These are phyloP conservation scores for Fusarium dimerum DNA, from an alignment of 2,329 filamentous ascomycete species.

Conservation along the genomic window DNA sequence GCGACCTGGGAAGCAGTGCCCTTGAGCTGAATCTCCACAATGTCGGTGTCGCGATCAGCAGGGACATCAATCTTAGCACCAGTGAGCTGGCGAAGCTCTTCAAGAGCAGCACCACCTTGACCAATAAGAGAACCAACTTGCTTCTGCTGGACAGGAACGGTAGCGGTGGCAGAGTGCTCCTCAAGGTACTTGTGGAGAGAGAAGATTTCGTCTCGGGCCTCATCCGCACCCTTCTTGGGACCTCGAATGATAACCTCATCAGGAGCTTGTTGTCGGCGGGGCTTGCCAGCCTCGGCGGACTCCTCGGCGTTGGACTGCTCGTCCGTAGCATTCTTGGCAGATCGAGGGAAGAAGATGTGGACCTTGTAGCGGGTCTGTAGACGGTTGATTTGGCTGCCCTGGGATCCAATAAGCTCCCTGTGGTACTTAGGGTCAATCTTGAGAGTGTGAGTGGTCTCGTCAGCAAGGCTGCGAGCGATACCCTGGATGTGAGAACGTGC, in stretches of 20 bases:
- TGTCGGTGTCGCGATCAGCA: slow-evolving; percentile 70
- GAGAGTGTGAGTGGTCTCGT: slow-evolving; percentile 83
- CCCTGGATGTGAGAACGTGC: slow-evolving; percentile 80
- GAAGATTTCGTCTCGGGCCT: slow-evolving; percentile 87
- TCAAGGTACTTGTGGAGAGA: slow-evolving; percentile 86
- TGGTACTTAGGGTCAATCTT: slow-evolving; percentile 95
- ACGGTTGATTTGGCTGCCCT: slow-evolving; percentile 85
- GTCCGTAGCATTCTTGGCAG: slow-evolving; percentile 62
- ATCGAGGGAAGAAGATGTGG: slow-evolving; percentile 87
- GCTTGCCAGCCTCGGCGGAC: slow-evolving; percentile 66
- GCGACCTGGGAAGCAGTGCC: slow-evolving; percentile 90
- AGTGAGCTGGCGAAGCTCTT: slow-evolving; percentile 80
- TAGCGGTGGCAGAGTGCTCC: slow-evolving; percentile 80
- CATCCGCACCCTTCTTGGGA: slow-evolving; percentile 88
- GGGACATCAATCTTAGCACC: slow-evolving; percentile 93
- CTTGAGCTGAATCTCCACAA: slow-evolving; percentile 87
- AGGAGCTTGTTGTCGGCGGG: slow-evolving; percentile 70
- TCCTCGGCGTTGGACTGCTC: slow-evolving; percentile 72
- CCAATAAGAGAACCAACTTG: slow-evolving; percentile 95
- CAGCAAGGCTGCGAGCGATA: slow-evolving; percentile 80
- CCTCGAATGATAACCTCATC: slow-evolving; percentile 92
- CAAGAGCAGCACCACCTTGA: slow-evolving; percentile 85
- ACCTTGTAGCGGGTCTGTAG: slow-evolving; percentile 93
- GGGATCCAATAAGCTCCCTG: slow-evolving; percentile 86
- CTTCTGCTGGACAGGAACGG: slow-evolving; percentile 83